Evolutionary conservation across 2,329 filamentous ascomycete genomes (phyloP), one percentile per base, ranked within the genome.

Genomic region (Orbilia javanica): DNA sequence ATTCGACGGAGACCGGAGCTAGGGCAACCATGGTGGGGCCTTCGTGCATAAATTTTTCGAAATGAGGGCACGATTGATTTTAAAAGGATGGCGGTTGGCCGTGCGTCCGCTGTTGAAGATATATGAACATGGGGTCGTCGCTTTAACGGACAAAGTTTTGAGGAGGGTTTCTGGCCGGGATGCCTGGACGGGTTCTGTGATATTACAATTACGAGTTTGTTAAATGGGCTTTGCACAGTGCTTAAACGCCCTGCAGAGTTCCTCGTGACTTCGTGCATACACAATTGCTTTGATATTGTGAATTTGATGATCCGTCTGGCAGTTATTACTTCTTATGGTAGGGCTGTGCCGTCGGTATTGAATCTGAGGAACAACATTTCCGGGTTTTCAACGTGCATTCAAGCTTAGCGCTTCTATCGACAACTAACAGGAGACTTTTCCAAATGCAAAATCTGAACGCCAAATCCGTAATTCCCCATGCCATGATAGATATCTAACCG

Each of bases 401-500:
- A 63, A 63, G 10, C 8, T 39, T 15, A 39, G 67, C 55, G 67
- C 67, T 71, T 63, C 55, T 71, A 71, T 63, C 46, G 52, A 63
- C 67, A 71, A 63, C 27, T 13, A 27, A 62, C 27, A 64, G 39
- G 55, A 36, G 55, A 60, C 60, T 77, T 76, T 77, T 68, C 60
- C 67, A 69, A 8, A 71, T 46, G 42, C 50, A 34, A 70, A 44
- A 64, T 62, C 50, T 71, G 66, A 71, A 78, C 67, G 74, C 74
- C 74, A 78, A 70, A 68, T 27, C 65, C 42, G 60, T 31, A 42
- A 74, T 67, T 18, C 57, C 67, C 36, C 66, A 78, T 71, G 68
- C 29, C 42, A 27, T 60, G 34, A 60, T 27, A 55, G 74, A 66
- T 77, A 77, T 77, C 65, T 66, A 70, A 60, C 67, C 55, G 63